phyloP scores from a whole-genome alignment of 2,329 filamentous ascomycete species.

The Macrophomina tecta region DNA sequence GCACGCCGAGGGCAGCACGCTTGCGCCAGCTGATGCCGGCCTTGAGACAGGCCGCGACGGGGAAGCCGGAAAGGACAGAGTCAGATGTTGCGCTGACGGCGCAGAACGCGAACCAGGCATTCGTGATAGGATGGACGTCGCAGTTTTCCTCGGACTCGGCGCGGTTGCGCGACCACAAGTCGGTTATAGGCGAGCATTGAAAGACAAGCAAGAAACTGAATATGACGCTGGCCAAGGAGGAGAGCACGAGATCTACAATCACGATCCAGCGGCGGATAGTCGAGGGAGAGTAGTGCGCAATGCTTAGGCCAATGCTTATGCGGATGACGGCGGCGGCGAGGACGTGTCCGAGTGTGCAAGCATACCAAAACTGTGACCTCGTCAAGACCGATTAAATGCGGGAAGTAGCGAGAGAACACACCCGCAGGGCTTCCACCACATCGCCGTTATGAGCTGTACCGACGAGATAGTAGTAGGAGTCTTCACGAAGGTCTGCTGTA shows the following conservation, averaged over 20 bases:
- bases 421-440: slow-evolving; percentile 22
- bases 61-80: background rate
- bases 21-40: background rate
- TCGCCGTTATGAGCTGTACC: slow-evolving; percentile 22
- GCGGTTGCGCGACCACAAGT: slow-evolving; percentile 23
- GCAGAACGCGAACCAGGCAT: background rate
- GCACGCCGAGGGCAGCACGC: background rate
- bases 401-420: background rate
- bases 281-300: background rate
- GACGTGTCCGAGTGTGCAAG: slow-evolving; percentile 14
- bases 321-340: background rate
- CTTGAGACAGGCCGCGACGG: background rate
- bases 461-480: background rate
- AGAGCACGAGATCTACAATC: background rate
- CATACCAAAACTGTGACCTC: slow-evolving; percentile 15
- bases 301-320: slow-evolving; percentile 2
- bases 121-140: background rate
- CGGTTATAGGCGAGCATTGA: slow-evolving; percentile 11
- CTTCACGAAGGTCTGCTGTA: background rate
- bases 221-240: background rate
- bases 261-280: background rate
- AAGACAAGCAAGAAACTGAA: background rate
- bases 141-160: background rate
- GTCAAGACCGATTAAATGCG: background rate
- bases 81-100: background rate